Evolutionary conservation across 164 flowering plant genomes (phyloP).

Genomic region (Paratinospora sagittata): DNA sequence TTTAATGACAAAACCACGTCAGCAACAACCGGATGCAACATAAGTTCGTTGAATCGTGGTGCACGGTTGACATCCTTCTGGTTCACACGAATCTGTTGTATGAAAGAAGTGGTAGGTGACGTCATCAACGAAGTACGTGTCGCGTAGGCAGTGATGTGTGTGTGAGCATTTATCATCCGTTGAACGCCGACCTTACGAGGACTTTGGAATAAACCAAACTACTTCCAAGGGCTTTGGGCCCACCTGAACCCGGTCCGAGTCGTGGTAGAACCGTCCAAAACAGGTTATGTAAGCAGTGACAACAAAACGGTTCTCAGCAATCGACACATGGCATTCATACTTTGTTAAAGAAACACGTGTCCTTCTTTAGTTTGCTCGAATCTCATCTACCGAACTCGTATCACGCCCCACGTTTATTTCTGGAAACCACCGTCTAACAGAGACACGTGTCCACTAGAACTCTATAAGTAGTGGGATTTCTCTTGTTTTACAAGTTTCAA

Average conservation of each 20-base stretch:
- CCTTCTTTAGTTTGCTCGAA: background rate
- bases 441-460: background rate
- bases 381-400: background rate
- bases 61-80: too few relatives aligned
- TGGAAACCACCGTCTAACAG: background rate
- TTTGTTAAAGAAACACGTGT: background rate
- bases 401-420: conserved; percentile 2
- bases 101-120: too few relatives aligned
- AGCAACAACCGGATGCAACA: background rate
- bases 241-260: background rate
- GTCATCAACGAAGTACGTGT: background rate
- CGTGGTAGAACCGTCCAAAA: background rate
- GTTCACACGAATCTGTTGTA: too few relatives aligned
- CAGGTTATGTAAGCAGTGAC: background rate
- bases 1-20: background rate
- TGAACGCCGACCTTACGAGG: background rate
- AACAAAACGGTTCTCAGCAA: background rate
- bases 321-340: background rate
- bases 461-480: background rate
- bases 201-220: background rate
- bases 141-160: background rate
- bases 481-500: background rate
- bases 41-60: too few relatives aligned
- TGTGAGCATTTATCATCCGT: too few relatives aligned
- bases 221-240: background rate